Evolutionary conservation across 2,329 filamentous ascomycete species (phyloP).

Genomic region (Fusarium secorum): DNA sequence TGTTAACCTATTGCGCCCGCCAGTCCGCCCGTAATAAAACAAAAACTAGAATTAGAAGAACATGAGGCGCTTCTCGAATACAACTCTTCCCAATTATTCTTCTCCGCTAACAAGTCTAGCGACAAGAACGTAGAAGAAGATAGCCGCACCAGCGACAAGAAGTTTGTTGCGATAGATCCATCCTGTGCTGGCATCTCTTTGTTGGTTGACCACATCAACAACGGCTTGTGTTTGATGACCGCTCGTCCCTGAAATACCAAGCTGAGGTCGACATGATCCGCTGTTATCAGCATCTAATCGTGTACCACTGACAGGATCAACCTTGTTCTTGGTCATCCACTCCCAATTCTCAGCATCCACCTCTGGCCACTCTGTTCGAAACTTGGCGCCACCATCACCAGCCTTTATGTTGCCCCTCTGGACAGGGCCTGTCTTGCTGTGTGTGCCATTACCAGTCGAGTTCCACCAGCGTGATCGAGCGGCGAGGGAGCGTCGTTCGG

Average conservation of each 20-base stretch:
- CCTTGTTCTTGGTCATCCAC: slow-evolving; percentile 85
- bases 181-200: slow-evolving; percentile 79
- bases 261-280: slow-evolving; percentile 59
- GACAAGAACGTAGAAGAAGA: slow-evolving; percentile 86
- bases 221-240: slow-evolving; percentile 72
- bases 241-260: slow-evolving; percentile 67
- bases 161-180: slow-evolving; percentile 86
- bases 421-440: slow-evolving; percentile 60
- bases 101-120: slow-evolving; percentile 73
- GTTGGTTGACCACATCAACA: slow-evolving; percentile 79
- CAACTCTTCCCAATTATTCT: slow-evolving; percentile 20
- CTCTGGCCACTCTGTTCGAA: slow-evolving; percentile 88
- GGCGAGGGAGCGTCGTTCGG: slow-evolving; percentile 81
- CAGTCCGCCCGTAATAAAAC: slow-evolving; percentile 14
- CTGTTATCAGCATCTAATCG: slow-evolving; percentile 59
- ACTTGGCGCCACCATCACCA: slow-evolving; percentile 92
- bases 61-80: background rate
- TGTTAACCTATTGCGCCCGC: slow-evolving; percentile 29
- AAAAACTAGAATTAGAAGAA: slow-evolving; percentile 18
- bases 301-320: slow-evolving; percentile 80
- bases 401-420: slow-evolving; percentile 84
- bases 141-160: slow-evolving; percentile 70
- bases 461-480: slow-evolving; percentile 93
- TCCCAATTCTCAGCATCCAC: slow-evolving; percentile 88
- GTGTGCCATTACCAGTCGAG: slow-evolving; percentile 85